Evolutionary conservation across 148 eudicot genomes (phyloP).

Genomic region (Cornus controversa): DNA sequence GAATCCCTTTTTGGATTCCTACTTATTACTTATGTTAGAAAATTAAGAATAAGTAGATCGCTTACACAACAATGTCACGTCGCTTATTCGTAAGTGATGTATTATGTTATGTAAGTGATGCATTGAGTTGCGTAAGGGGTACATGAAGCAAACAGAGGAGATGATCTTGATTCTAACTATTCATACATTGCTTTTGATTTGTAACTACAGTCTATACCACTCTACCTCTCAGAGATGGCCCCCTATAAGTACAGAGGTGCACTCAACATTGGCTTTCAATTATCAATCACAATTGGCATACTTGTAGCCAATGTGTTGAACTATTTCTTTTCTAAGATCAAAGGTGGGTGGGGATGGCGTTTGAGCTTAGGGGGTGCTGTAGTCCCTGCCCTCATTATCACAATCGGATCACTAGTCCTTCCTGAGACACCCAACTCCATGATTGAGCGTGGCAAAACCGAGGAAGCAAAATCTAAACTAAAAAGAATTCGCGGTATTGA

Average conservation of each 20-base stretch:
- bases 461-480: conserved; percentile 23
- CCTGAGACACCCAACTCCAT: conserved; percentile 50
- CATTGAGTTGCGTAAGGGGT: too few species aligned
- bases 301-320: conserved; percentile 33
- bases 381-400: conserved; percentile 42
- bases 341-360: conserved; percentile 47
- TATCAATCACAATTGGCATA: conserved; percentile 35
- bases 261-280: conserved; percentile 40
- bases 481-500: conserved; percentile 26
- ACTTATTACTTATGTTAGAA: too few species aligned
- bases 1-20: too few species aligned
- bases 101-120: too few species aligned
- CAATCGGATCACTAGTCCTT: conserved; percentile 32
- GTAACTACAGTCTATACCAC: conserved; percentile 37
- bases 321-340: conserved; percentile 37
- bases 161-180: too few species aligned
- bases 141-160: too few species aligned
- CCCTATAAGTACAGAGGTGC: conserved; percentile 44
- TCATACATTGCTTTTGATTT: neutral
- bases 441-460: conserved; percentile 21
- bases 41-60: too few species aligned
- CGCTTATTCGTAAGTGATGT: too few species aligned
- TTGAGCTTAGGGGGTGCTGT: conserved; percentile 40
- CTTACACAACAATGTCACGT: too few species aligned
- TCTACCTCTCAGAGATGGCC: conserved; percentile 53